Evolutionary conservation across 768 basidiomycete genomes (phyloP), one percentile per base, ranked within the genome.

Genomic region (Floccularia luteovirens): DNA sequence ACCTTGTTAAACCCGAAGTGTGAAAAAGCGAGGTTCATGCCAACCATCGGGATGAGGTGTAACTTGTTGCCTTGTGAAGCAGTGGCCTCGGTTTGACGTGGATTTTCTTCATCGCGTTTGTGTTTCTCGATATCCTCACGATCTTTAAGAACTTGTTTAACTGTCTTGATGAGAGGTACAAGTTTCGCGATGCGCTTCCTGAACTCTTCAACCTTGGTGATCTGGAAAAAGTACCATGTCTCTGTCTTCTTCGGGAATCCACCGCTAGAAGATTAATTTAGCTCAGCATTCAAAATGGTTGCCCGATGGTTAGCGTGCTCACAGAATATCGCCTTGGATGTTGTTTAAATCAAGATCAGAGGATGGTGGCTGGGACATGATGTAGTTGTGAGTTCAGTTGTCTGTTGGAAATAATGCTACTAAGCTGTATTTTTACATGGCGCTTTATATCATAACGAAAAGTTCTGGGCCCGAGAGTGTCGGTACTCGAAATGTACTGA

Each of bases 181-280:
- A 77, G 57, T 11, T 60, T 42, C 14, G 40, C 41, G 16, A 76
- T 58, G 27, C 69, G 61, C 17, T 50, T 48, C 46, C 67, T 65
- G 61, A 79, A 79, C 22, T 51, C 48, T 4, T 47, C 46, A 39
- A 55, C 63, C 48, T 79, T 44, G 36, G 56, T 54, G 49, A 79
- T 69, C 40, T 66, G 54, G 64, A 77, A 77, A 57, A 79, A 74
- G 42, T 66, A 57, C 48, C 68, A 75, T 6, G 58, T 53, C 45
- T 77, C 64, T 5, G 62, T 64, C 58, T 69, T 72, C 66, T 79
- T 79, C 5, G 67, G 70, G 30, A 78, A 64, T 11, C 76, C 77
- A 25, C 64, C 61, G 47, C 75, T 77, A 34, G 6, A 33, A 41
- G 24, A 17, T 31, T 13, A 20, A 6, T 10, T 35, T n/a, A 40